Base-by-base conservation (phyloP, 108 stramenopile genomes). In the Aurantiochytrium sp. region DNA sequence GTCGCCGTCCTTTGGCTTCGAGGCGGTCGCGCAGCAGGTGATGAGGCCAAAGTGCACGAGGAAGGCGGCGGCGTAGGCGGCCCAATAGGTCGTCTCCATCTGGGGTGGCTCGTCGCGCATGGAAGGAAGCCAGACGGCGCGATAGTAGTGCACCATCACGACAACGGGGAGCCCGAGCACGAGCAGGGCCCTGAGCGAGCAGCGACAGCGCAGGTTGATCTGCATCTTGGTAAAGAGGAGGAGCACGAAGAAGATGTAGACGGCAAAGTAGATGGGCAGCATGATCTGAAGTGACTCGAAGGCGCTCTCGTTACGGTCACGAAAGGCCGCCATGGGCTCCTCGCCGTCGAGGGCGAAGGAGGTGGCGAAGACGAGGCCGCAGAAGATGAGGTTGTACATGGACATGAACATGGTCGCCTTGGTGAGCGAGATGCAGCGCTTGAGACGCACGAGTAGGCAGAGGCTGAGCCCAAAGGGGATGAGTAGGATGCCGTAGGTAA, bases 341-440 rank as follows among this genome's bases (percentile, higher is more conserved):
- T 2, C 42, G 27, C 39, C 45, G 21, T 81, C 73, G 17, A 42
- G 8, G 1, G 45, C 39, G 30, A 81, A 81, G n/a, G 73, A 81
- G 73, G 73, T 81, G n/a, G 73, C 73, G 32, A 81, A 81, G 73
- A 81, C 42, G 45, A 48, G 39, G 0, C 36, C 39, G 45, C 21
- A 81, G 30, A 81, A 81, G 4, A 81, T 81, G 45, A 48, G 42
- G 24, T 81, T 81, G 73, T 81, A 81, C 73, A 81, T 48, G 30
- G 21, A 30, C 73, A 81, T 48, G 39, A 81, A 48, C 73, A 81
- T 81, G 27, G 73, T 81, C 0, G 73, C 73, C 73, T 81, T 81
- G 12, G 73, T 81, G 73, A 81, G 73, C 15, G 73, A 81, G 73
- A 81, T 81, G 73, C 73, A 81, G n/a, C 73, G 73, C 73, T 81